Evolutionary conservation across 2,329 filamentous ascomycete species (phyloP).

Genomic region (Neofusicoccum umdonicola): DNA sequence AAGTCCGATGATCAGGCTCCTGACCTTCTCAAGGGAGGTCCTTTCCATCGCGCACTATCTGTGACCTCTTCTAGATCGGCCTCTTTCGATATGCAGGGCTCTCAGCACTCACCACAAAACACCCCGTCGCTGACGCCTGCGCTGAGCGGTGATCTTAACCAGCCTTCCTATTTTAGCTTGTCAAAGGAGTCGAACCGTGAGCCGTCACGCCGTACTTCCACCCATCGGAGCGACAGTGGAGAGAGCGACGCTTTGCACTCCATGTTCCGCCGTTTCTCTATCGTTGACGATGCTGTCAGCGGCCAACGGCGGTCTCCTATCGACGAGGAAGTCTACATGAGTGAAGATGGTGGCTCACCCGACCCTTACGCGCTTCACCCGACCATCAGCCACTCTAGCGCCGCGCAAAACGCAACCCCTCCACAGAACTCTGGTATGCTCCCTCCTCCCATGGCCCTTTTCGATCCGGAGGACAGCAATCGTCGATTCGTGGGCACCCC

Average conservation of each 20-base stretch:
- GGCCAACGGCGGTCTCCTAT: constrained; percentile 57
- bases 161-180: constrained; percentile 91
- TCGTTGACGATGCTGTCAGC: constrained; percentile 54
- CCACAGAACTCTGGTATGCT: constrained; percentile 72
- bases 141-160: constrained; percentile 63
- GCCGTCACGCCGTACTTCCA: constrained; percentile 66
- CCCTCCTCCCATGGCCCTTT: constrained; percentile 87
- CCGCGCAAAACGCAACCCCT: constrained; percentile 56
- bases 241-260: constrained; percentile 81
- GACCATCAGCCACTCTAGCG: constrained; percentile 52
- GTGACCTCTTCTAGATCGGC: constrained; percentile 88
- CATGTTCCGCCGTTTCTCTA: constrained; percentile 72
- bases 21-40: constrained; percentile 87
- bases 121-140: constrained; percentile 88
- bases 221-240: constrained; percentile 85
- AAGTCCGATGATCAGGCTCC: constrained; percentile 79
- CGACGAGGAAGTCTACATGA: constrained; percentile 69
- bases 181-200: constrained; percentile 62
- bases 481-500: constrained; percentile 94
- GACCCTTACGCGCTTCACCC: constrained; percentile 69
- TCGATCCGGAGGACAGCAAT: constrained; percentile 91
- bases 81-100: constrained; percentile 81
- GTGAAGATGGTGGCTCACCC: constrained; percentile 67
- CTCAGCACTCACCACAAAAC: constrained; percentile 70
- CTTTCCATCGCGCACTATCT: constrained; percentile 82